Evolutionary conservation across 805 yeast species (phyloP).

Genomic region (Ogataea paraovalis): DNA sequence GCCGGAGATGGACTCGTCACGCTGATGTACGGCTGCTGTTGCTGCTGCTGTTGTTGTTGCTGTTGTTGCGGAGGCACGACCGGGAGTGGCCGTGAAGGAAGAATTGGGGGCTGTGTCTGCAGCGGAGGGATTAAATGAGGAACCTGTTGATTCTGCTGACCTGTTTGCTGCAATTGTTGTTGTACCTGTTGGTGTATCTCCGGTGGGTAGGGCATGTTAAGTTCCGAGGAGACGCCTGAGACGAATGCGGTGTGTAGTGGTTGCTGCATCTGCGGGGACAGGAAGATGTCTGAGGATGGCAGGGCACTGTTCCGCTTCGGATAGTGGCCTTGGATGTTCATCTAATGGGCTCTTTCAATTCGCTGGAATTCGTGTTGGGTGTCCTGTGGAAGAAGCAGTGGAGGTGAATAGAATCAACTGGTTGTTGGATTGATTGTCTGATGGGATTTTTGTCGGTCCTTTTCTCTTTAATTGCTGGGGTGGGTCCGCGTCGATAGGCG

Average conservation of each 20-base stretch:
- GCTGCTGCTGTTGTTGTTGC: neutral
- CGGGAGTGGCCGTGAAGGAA: neutral
- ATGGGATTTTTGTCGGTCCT: no score
- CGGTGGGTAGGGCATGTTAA: neutral
- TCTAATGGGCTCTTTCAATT: no score
- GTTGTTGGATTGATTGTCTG: no score
- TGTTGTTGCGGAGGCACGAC: neutral
- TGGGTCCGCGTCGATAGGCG: no score
- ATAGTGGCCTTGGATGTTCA: conserved; percentile 5
- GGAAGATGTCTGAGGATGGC: neutral
- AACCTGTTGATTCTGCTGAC: neutral
- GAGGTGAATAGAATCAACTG: no score
- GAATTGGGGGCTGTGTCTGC: neutral
- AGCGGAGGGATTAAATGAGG: neutral
- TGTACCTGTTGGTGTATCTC: neutral
- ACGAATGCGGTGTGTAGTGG: neutral
- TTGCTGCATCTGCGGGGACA: neutral
- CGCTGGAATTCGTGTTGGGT: no score
- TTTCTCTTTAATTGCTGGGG: no score
- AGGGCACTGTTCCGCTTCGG: conserved; percentile 5
- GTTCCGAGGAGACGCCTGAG: neutral
- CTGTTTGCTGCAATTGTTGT: neutral
- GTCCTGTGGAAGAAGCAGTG: no score
- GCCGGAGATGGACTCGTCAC: conserved; percentile 15
- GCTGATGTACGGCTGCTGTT: conserved; percentile 12